Percentiles rank a stretch among this genome's conserved stretches.
Evolutionary conservation across 495 filamentous ascomycete genomes (phyloP).

Genomic region (Aspergillus asperescens): DNA sequence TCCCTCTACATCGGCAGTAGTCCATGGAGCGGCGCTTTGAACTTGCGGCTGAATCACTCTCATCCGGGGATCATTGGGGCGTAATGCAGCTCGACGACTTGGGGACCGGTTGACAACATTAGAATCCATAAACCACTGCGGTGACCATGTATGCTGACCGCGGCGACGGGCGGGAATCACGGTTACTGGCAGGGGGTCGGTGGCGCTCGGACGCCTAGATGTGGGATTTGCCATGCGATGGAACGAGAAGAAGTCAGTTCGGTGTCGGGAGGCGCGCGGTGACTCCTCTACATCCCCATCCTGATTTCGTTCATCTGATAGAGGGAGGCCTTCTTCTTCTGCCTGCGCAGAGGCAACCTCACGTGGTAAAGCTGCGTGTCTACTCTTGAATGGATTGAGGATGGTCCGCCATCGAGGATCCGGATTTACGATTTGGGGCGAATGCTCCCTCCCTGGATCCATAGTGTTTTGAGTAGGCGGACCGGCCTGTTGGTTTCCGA

Average conservation of each 20-base stretch:
- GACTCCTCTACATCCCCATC: constrained; percentile 24
- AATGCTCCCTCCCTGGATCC: constrained; percentile 25
- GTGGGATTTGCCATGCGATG: constrained; percentile 23
- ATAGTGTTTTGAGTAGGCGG: constrained; percentile 11
- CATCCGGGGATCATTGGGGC: constrained; percentile 27
- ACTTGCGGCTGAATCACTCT: constrained; percentile 39
- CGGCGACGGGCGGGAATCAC: constrained; percentile 64
- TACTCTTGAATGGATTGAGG: constrained; percentile 49
- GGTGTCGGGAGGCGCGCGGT: constrained; percentile 14
- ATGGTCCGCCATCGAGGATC: constrained; percentile 47
- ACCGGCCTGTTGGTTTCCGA: constrained; percentile 10
- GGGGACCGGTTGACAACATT: constrained; percentile 15
- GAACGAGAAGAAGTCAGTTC: constrained; percentile 30
- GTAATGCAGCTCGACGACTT: constrained; percentile 12
- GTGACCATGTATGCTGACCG: constrained; percentile 42
- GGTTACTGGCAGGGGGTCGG: constrained; percentile 52
- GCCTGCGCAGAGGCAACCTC: constrained; percentile 50
- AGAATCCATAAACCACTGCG: constrained; percentile 25
- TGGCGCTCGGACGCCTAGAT: constrained; percentile 23
- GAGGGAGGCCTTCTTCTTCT: constrained; percentile 28
- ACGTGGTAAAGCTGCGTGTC: constrained; percentile 47
- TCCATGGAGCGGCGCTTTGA: constrained; percentile 39
- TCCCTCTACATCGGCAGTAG: constrained; percentile 26
- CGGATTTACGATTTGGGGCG: constrained; percentile 30
- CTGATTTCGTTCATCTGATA: constrained; percentile 5